A percentile compares a stretch with the other conserved stretches of the same genome.
phyloP scores from a whole-genome alignment of 805 yeast genomes.

The Candida incommunis region DNA sequence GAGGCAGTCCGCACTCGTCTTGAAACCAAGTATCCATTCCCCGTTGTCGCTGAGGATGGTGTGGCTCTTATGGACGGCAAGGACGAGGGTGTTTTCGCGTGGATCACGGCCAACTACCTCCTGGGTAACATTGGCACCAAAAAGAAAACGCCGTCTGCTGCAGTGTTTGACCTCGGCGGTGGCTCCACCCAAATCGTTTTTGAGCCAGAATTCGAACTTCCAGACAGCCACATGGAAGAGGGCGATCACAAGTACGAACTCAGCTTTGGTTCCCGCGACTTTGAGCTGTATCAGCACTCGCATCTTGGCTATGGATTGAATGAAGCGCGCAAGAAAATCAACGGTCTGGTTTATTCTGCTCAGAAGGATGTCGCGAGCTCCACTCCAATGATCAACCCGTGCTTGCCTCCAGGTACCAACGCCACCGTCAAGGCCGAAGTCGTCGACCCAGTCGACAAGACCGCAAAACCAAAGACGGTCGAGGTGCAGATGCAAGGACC shows the following conservation, averaged over 20 bases:
- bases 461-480: conserved; percentile 1
- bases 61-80: conserved; percentile 89
- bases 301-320: conserved; percentile 93
- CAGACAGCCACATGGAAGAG: conserved; percentile 38
- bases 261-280: conserved; percentile 68
- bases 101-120: conserved; percentile 92
- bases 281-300: conserved; percentile 78
- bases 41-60: conserved; percentile 79
- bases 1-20: conserved; percentile 63
- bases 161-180: conserved; percentile 96
- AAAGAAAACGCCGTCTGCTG: conserved; percentile 74
- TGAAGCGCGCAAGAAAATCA: conserved; percentile 81
- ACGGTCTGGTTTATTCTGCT: conserved; percentile 42
- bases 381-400: conserved; percentile 52
- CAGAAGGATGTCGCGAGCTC: conserved; percentile 25
- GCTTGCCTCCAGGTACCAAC: conserved; percentile 65
- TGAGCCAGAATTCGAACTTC: conserved; percentile 59
- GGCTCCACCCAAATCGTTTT: conserved; percentile 98
- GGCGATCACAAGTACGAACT: conserved; percentile 83
- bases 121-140: conserved; percentile 85
- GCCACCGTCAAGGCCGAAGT: conserved; percentile 8
- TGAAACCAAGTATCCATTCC: conserved; percentile 75
- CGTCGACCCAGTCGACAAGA: not conserved
- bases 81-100: conserved; percentile 96
- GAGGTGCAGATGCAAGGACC: conserved; percentile 55